Percentiles rank a stretch among this genome's conserved stretches.
Conservation (phyloP, 306 rosid genomes). For the Vigna hirtella region DNA sequence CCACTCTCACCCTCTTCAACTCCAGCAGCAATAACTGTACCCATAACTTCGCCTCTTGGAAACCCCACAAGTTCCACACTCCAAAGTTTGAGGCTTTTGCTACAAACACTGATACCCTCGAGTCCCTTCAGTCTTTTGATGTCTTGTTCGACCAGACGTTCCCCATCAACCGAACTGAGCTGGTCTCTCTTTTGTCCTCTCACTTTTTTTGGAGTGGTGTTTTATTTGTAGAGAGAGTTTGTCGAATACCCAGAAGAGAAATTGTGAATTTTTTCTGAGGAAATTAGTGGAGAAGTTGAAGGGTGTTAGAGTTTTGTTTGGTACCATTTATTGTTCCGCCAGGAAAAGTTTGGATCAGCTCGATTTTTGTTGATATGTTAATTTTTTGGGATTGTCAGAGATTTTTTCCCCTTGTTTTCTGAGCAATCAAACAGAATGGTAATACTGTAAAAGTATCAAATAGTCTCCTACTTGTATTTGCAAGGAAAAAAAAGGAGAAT, state of each 20-base stretch:
- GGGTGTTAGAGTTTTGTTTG: conserved; percentile 24
- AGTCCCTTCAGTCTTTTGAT: conserved; percentile 53
- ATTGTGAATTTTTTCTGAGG: background rate
- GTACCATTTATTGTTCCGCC: background rate
- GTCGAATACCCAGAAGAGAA: conserved; percentile 28
- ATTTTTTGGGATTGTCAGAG: background rate
- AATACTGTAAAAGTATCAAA: conserved; percentile 3
- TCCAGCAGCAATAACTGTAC: conserved; percentile 15
- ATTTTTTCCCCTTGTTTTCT: conserved; percentile 18
- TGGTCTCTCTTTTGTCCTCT: conserved; percentile 52
- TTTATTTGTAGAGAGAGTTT: background rate
- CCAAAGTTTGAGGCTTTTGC: conserved; percentile 55
- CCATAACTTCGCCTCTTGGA: conserved; percentile 49
- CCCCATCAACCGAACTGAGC: conserved; percentile 57
- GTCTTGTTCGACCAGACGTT: conserved; percentile 58
- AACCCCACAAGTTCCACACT: conserved; percentile 42
- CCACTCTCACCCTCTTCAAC: conserved; percentile 36
- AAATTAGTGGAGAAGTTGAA: conserved; percentile 21
- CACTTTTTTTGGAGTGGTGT: background rate
- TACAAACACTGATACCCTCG: conserved; percentile 49
- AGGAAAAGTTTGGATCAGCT: conserved; percentile 30
- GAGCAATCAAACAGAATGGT: conserved; percentile 28
- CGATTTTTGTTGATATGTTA: background rate
- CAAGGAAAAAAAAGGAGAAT: background rate
- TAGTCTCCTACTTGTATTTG: conserved; percentile 29